These are phyloP conservation scores for Pulveroboletus sp. DNA, from an alignment of 768 basidiomycete genomes.

Conservation along the genomic window DNA sequence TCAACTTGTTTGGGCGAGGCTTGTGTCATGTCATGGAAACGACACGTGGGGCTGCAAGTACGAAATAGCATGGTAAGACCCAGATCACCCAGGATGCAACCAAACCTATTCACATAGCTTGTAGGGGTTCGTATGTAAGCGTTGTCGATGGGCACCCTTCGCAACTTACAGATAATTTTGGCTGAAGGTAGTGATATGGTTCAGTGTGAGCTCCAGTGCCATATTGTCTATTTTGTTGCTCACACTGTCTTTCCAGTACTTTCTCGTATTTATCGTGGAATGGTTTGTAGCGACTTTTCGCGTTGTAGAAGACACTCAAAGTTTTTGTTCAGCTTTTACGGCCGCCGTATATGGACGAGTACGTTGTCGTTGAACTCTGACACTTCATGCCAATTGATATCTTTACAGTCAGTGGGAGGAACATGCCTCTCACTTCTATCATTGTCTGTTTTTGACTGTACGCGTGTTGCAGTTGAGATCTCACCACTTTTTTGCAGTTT, in stretches of 20 bases:
- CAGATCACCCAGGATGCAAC: background rate
- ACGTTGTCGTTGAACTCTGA: background rate
- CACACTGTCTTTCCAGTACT: background rate
- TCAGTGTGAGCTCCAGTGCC: background rate
- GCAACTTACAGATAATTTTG: background rate
- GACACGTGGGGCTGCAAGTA: background rate
- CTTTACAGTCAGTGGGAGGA: constrained; percentile 15
- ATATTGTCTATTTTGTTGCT: background rate
- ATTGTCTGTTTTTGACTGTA: constrained; percentile 6
- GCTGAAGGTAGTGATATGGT: background rate
- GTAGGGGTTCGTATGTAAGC: constrained; percentile 11
- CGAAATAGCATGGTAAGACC: background rate
- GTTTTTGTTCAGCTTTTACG: constrained; percentile 8
- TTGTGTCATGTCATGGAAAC: constrained; percentile 3
- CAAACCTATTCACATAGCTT: background rate
- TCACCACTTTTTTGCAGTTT: constrained; percentile 4
- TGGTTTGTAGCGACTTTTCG: constrained; percentile 1
- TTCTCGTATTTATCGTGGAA: constrained; percentile 1
- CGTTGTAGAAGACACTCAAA: background rate
- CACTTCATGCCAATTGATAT: background rate
- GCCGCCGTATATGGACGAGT: constrained; percentile 16
- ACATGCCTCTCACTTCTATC: constrained; percentile 7
- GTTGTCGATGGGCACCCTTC: background rate
- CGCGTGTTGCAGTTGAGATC: background rate
- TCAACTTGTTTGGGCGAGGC: background rate